Conservation (phyloP, 2,329 filamentous ascomycete species). For the Epichloe aotearoae region DNA sequence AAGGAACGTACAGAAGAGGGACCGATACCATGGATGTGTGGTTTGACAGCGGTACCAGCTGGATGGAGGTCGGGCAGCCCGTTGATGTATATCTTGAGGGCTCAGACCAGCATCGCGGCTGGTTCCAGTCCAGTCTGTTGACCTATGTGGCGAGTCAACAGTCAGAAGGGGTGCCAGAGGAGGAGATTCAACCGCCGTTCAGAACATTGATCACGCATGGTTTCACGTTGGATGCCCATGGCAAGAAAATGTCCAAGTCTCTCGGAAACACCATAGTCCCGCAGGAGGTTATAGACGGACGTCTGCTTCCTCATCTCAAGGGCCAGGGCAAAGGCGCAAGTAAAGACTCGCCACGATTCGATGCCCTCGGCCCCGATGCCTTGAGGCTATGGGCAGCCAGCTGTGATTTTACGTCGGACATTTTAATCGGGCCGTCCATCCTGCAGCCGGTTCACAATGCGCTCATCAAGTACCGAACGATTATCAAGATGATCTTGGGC, state of each 20-base stretch:
- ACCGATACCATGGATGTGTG: slow-evolving; percentile 98
- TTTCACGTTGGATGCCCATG: slow-evolving; percentile 76
- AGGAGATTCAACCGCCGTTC: slow-evolving; percentile 49
- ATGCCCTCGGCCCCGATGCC: slow-evolving; percentile 73
- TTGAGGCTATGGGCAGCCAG: slow-evolving; percentile 84
- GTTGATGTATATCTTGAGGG: slow-evolving; percentile 91
- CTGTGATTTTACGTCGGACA: slow-evolving; percentile 82
- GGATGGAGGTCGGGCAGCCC: slow-evolving; percentile 46
- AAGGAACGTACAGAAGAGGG: slow-evolving; percentile 54
- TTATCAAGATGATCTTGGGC: slow-evolving; percentile 81
- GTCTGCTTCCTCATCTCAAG: slow-evolving; percentile 58
- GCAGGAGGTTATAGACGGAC: slow-evolving; percentile 71
- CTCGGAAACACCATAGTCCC: slow-evolving; percentile 79
- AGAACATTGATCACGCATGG: slow-evolving; percentile 87
- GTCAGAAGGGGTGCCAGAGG: slow-evolving; percentile 15
- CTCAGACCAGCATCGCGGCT: slow-evolving; percentile 89
- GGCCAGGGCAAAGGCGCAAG: slow-evolving; percentile 26
- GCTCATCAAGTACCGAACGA: slow-evolving; percentile 78
- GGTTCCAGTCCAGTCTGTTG: slow-evolving; percentile 94
- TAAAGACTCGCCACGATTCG: slow-evolving; percentile 29
- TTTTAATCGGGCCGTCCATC: slow-evolving; percentile 66
- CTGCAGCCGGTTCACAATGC: slow-evolving; percentile 63
- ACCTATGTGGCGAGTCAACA: slow-evolving; percentile 61
- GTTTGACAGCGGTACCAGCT: slow-evolving; percentile 97
- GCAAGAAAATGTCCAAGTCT: slow-evolving; percentile 99